These are phyloP conservation scores for Elongisporangium prolatum DNA, from an alignment of 352 stramenopile genomes.

Conservation along the genomic window DNA sequence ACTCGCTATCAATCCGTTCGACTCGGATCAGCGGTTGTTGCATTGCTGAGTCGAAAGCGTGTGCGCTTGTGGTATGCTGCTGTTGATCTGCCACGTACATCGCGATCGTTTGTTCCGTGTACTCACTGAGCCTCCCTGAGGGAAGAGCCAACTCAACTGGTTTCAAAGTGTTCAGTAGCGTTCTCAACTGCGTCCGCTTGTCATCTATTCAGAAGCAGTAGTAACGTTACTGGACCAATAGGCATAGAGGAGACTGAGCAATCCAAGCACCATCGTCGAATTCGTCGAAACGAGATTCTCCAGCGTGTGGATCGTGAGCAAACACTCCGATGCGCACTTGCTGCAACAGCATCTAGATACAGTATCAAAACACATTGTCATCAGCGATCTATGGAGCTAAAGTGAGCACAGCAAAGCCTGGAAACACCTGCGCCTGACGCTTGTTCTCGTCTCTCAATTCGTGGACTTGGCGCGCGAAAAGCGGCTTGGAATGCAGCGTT, in stretches of 20 bases:
- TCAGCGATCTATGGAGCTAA: no score
- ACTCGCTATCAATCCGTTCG: slow-evolving; percentile 17
- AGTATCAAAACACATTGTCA: no score
- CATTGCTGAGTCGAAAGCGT: no score
- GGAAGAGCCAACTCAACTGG: slow-evolving; percentile 45
- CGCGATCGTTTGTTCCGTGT: slow-evolving; percentile 34
- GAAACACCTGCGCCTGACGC: no score
- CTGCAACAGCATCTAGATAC: slow-evolving; percentile 1
- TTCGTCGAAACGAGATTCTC: slow-evolving; percentile 36
- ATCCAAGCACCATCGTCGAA: slow-evolving; percentile 34
- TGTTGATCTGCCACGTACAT: slow-evolving; percentile 13
- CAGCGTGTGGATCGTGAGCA: slow-evolving; percentile 36
- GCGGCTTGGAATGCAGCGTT: slow-evolving; percentile 22
- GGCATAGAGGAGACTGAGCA: background rate
- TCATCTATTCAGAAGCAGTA: slow-evolving; percentile 16
- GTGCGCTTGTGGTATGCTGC: no score
- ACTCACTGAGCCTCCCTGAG: slow-evolving; percentile 23
- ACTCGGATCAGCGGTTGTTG: slow-evolving; percentile 12
- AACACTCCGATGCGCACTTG: slow-evolving; percentile 27
- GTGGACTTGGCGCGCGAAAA: slow-evolving; percentile 33
- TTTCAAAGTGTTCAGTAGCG: slow-evolving; percentile 19
- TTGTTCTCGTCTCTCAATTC: slow-evolving; percentile 16
- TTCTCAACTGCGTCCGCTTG: slow-evolving; percentile 17
- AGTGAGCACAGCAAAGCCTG: no score
- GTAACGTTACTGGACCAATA: background rate